These are phyloP conservation scores for Talaromyces funiculosus DNA, from an alignment of 2,329 filamentous ascomycete genomes.

Conservation along the genomic window DNA sequence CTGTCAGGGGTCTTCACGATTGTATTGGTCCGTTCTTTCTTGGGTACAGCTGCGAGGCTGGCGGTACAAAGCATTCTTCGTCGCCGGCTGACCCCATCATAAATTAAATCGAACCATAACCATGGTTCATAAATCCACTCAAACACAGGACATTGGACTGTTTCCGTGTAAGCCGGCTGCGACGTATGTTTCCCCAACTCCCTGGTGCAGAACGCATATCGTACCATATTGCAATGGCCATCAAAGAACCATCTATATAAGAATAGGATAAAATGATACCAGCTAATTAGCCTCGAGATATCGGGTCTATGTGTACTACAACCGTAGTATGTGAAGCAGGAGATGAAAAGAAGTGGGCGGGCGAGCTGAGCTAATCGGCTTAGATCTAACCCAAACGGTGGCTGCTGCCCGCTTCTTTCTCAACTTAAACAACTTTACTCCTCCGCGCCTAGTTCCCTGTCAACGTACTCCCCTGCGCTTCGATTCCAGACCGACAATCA, in stretches of 20 bases:
- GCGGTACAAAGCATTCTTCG: neutral
- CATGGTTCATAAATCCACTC: neutral
- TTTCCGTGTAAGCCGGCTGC: neutral
- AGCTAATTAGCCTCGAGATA: neutral
- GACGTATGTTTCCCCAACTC: neutral
- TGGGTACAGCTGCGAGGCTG: neutral
- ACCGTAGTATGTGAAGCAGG: too few species aligned
- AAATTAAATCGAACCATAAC: neutral
- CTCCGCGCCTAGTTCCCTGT: neutral
- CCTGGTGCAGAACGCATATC: neutral
- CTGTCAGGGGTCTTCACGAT: neutral
- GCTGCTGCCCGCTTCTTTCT: neutral
- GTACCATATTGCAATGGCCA: neutral
- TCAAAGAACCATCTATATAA: neutral
- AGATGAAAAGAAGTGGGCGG: neutral
- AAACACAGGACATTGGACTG: neutral
- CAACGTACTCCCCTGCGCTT: neutral
- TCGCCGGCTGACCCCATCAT: neutral
- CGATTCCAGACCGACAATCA: neutral
- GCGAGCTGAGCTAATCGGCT: neutral
- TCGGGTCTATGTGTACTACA: neutral
- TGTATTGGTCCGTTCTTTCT: neutral
- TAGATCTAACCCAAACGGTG: neutral
- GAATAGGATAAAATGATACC: neutral
- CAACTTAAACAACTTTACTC: slow-evolving; percentile 5